Percentiles rank a stretch among this genome's conserved stretches.
Evolutionary conservation across 805 yeast genomes (phyloP).

Genomic region (Wickerhamomyces alni): DNA sequence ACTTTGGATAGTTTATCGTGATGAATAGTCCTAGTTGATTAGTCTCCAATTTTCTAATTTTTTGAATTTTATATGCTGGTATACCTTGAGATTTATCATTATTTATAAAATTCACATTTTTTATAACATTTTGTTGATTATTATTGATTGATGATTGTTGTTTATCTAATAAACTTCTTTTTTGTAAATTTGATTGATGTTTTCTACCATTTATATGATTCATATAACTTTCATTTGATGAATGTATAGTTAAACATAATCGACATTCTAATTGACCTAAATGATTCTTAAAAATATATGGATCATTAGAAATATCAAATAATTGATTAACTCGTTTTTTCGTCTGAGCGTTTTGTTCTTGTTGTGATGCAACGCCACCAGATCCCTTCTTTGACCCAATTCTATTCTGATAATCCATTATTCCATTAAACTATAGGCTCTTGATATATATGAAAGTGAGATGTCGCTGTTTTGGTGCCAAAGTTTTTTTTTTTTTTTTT

Average conservation of each 20-base stretch:
- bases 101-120: constrained; percentile 1
- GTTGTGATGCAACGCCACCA: constrained; percentile 79
- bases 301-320: constrained; percentile 55
- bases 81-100: constrained; percentile 36
- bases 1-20: constrained; percentile 49
- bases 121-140: constrained; percentile 11
- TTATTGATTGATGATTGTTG: constrained; percentile 2
- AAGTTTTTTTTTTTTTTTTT: too few relatives aligned
- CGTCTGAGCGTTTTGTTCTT: constrained; percentile 64
- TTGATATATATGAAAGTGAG: too few relatives aligned
- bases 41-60: constrained; percentile 58
- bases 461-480: too few relatives aligned
- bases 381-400: constrained; percentile 84
- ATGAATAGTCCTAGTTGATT: constrained; percentile 60
- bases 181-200: constrained; percentile 69
- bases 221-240: constrained; percentile 72
- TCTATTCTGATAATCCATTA: constrained; percentile 84
- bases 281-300: constrained; percentile 79
- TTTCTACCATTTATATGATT: constrained; percentile 81
- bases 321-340: constrained; percentile 63
- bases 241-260: constrained; percentile 78
- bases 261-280: constrained; percentile 82
- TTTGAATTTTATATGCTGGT: constrained; percentile 65
- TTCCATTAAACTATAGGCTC: neutral
- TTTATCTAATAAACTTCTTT: constrained; percentile 40